These are phyloP conservation scores for Schoenoplectus tabernaemontani DNA, from an alignment of 202 grass and related monocot genomes.

Conservation along the genomic window DNA sequence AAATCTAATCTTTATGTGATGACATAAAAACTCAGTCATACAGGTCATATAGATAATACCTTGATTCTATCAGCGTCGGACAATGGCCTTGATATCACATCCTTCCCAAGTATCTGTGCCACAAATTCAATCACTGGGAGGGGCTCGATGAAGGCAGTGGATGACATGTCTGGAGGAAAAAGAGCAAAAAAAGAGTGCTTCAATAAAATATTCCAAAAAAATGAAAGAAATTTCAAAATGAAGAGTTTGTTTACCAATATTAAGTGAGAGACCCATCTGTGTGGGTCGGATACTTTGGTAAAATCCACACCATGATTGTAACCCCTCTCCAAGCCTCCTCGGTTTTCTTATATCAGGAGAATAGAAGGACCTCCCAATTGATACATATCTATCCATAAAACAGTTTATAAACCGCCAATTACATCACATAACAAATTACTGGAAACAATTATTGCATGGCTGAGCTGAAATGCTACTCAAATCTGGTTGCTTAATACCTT, in stretches of 20 bases:
- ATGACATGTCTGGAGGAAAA: slow-evolving; percentile 80
- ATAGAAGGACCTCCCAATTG: slow-evolving; percentile 96
- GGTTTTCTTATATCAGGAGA: slow-evolving; percentile 96
- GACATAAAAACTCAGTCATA: not conserved
- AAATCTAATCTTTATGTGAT: slow-evolving; percentile 9
- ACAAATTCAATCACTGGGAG: slow-evolving; percentile 99
- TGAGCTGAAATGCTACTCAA: not conserved
- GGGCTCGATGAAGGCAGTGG: slow-evolving; percentile 94
- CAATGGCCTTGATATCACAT: slow-evolving; percentile 85
- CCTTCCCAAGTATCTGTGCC: slow-evolving; percentile 89
- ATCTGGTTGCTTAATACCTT: not conserved
- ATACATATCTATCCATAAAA: slow-evolving; percentile 43
- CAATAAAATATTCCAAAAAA: slow-evolving; percentile 10
- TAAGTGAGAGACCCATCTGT: slow-evolving; percentile 96
- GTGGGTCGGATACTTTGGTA: slow-evolving; percentile 99
- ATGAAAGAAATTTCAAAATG: slow-evolving; percentile 34
- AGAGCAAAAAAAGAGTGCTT: slow-evolving; percentile 8
- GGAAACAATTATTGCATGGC: not conserved
- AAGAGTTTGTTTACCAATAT: slow-evolving; percentile 61
- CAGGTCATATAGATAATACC: slow-evolving; percentile 39
- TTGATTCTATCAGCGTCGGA: slow-evolving; percentile 97
- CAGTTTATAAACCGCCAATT: not conserved
- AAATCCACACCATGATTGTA: slow-evolving; percentile 99
- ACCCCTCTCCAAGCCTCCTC: slow-evolving; percentile 80
- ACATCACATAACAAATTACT: slow-evolving; percentile 11